Conservation (phyloP, 148 eudicot species). For the Silene conica region DNA sequence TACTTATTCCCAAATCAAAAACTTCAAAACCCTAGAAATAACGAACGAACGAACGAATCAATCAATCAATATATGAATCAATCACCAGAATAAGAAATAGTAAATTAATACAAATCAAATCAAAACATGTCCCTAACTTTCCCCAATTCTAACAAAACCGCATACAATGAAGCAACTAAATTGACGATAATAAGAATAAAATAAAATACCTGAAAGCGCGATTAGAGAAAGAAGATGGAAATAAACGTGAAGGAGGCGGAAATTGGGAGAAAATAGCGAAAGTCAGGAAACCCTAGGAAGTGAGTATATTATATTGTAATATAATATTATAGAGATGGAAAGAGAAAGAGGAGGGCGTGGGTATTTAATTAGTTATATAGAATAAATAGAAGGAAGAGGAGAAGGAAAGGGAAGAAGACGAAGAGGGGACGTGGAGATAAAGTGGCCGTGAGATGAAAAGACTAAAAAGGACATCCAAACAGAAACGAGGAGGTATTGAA, state of each 20-base stretch:
- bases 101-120: not conserved
- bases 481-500: too few species aligned
- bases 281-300: conserved; percentile 46
- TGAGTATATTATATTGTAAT: conserved; percentile 2
- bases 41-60: conserved; percentile 1
- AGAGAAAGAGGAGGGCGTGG: conserved; percentile 7
- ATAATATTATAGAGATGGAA: not conserved
- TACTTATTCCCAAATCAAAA: not conserved
- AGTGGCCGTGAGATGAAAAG: too few species aligned
- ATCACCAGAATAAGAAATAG: conserved; percentile 18
- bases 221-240: not conserved
- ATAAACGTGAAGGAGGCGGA: not conserved
- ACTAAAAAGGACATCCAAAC: too few species aligned
- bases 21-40: conserved; percentile 27
- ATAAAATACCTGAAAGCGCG: conserved; percentile 26
- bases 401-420: not conserved
- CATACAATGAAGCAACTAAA: not conserved
- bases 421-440: not conserved
- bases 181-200: conserved; percentile 1
- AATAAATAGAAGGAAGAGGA: not conserved
- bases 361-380: too few species aligned
- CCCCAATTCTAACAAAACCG: not conserved
- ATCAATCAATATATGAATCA: not conserved
- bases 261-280: not conserved
- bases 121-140: not conserved